phyloP scores from a whole-genome alignment of 495 filamentous ascomycete genomes.

The Xylaria longipes region DNA sequence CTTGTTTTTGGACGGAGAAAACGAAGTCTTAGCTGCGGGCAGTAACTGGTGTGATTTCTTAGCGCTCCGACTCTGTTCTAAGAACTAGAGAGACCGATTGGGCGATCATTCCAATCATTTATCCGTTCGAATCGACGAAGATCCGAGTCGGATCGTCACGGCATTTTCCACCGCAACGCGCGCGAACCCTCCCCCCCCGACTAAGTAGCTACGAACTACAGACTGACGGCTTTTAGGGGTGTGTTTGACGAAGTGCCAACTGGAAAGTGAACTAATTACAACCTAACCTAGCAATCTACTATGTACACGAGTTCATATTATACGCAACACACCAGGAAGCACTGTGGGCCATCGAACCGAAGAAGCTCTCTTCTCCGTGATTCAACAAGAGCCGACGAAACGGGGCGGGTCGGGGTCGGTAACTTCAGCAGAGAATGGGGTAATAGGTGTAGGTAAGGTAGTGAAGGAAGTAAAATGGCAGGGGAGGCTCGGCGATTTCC shows the following conservation, averaged over 20 bases:
- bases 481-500: slow-evolving; percentile 5
- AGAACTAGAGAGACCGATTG: slow-evolving; percentile 19
- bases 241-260: background rate
- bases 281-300: background rate
- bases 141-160: slow-evolving; percentile 32
- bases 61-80: too few species aligned
- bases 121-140: slow-evolving; percentile 31
- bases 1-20: too few species aligned
- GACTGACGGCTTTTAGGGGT: background rate
- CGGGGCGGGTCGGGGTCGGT: slow-evolving; percentile 3
- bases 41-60: too few species aligned
- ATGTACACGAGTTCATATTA: background rate
- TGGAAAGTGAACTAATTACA: background rate
- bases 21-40: too few species aligned
- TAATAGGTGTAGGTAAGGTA: background rate
- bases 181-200: slow-evolving; percentile 1
- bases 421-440: background rate
- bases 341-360: background rate
- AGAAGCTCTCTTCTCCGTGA: background rate
- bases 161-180: background rate
- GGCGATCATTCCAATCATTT: slow-evolving; percentile 24
- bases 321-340: background rate
- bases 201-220: background rate
- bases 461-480: slow-evolving; percentile 5
- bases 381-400: background rate